Percentiles rank a stretch among this genome's conserved stretches.
phyloP scores from a whole-genome alignment of 2,329 filamentous ascomycete genomes.

The Phoma sp. region DNA sequence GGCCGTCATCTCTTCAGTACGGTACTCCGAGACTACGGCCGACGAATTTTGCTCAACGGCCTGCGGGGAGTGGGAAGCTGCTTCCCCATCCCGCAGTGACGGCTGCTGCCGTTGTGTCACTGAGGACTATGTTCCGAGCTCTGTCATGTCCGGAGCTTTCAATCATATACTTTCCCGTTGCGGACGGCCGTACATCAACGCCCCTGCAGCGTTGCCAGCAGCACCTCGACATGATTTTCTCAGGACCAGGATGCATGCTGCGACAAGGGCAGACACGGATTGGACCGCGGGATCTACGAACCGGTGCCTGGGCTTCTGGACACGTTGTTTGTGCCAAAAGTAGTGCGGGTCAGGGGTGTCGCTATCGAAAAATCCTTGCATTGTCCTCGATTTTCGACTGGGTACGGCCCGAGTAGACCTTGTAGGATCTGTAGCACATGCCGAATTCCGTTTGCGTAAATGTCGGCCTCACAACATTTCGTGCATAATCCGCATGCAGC shows the following conservation, averaged over 20 bases:
- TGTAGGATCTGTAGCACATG: conserved; percentile 24
- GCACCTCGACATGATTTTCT: conserved; percentile 4
- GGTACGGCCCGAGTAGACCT: conserved; percentile 43
- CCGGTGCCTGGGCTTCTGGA: conserved; percentile 43
- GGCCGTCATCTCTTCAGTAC: conserved; percentile 40
- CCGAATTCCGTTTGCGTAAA: conserved; percentile 13
- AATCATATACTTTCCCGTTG: not conserved
- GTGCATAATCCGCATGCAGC: conserved; percentile 10
- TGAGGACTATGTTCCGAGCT: conserved; percentile 9
- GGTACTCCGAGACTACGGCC: conserved; percentile 34
- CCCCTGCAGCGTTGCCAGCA: conserved; percentile 11
- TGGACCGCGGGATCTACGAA: conserved; percentile 49
- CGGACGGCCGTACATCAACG: not conserved
- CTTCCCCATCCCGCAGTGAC: conserved; percentile 20
- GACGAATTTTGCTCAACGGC: conserved; percentile 24
- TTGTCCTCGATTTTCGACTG: conserved; percentile 46
- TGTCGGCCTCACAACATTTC: not conserved
- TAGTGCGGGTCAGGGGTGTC: conserved; percentile 29
- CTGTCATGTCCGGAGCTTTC: not conserved
- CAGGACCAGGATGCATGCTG: conserved; percentile 16
- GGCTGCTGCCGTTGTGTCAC: conserved; percentile 29
- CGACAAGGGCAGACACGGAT: conserved; percentile 31
- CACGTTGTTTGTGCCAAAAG: conserved; percentile 47
- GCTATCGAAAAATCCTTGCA: conserved; percentile 19
- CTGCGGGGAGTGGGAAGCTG: conserved; percentile 22